Base-by-base conservation (phyloP, 1,139 yeast genomes). In the Protomyces lactucae-debilis region DNA sequence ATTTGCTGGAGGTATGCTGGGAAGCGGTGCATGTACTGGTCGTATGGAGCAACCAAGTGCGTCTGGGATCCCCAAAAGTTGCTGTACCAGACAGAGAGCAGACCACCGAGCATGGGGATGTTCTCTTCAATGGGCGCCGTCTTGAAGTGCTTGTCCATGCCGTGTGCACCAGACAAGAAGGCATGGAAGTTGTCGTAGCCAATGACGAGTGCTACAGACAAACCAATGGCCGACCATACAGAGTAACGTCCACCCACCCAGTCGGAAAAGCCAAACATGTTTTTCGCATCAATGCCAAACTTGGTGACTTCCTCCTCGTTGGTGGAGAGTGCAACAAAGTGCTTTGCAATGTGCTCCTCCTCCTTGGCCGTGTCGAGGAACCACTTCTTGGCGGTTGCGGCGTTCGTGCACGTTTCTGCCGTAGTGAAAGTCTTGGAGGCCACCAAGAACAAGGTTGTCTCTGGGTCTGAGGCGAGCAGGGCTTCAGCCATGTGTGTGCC, bases 241-340 rank as follows among this genome's bases (percentile, higher is more conserved):
- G 98, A 92, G 85, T 93, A 93, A 79, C 99, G 87, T 74, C 99
- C 99, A 74, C 99, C 99, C 69, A 93, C 99, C 99, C 99, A 93
- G 80, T 81, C 87, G 78, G 91, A 97, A 74, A 93, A 93, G 68
- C 96, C 98, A 79, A 93, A 93, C 99, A 93, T 93, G 82, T 93
- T 93, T 78, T 86, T 87, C 76, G 97, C 85, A 81, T 93, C 98
- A 72, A 93, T 93, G 74, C 99, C 99, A 74, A 93, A 93, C 79
- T 89, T 88, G 72, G 86, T 82, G 69, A 93, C 99, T 78, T 88
- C 97, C 65, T 79, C 80, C 69, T 91, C 96, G 77, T 93, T 93
- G 70, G 99, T 93, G 68, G 97, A 89, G 72, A 93, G 83, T 66
- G 99, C 99, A 71, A 87, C 99, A 75, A 93, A 93, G 82, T 93